phyloP scores from a whole-genome alignment of 345 rosid species.

The Luvunga scandens region DNA sequence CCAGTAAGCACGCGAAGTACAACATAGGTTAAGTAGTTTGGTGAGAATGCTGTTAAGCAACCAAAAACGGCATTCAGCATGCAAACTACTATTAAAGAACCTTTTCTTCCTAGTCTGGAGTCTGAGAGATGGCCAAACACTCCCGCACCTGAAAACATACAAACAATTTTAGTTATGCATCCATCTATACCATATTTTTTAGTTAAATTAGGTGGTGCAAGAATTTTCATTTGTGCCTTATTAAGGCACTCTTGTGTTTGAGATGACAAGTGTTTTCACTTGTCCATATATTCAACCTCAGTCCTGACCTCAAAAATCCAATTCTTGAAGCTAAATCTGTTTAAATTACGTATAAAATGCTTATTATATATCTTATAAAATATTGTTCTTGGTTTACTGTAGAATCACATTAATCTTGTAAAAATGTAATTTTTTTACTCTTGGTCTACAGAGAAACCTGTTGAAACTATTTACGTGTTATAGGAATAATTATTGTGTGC shows the following conservation, averaged over 20 bases:
- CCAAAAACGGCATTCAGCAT: conserved; percentile 71
- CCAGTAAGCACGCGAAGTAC: conserved; percentile 74
- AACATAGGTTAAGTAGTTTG: conserved; percentile 63
- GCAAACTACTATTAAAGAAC: conserved; percentile 76
- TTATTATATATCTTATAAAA: no score
- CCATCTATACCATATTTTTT: no score
- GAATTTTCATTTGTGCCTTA: background rate
- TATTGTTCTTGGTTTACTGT: background rate
- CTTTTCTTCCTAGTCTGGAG: conserved; percentile 87
- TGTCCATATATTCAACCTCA: background rate
- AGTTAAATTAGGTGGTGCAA: background rate
- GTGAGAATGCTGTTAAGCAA: conserved; percentile 66
- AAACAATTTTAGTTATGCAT: background rate
- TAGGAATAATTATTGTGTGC: background rate
- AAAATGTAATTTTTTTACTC: background rate
- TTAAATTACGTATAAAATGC: background rate
- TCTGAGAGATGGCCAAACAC: conserved; percentile 91
- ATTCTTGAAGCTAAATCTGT: background rate
- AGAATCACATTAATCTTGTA: background rate
- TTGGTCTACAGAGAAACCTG: background rate
- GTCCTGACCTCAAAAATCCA: background rate
- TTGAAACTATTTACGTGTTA: background rate
- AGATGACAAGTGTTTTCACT: background rate
- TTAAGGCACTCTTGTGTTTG: no score
- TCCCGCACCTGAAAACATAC: conserved; percentile 70